Base-by-base conservation (phyloP, 805 yeast genomes). In the Helenozyma baotianmanensis region DNA sequence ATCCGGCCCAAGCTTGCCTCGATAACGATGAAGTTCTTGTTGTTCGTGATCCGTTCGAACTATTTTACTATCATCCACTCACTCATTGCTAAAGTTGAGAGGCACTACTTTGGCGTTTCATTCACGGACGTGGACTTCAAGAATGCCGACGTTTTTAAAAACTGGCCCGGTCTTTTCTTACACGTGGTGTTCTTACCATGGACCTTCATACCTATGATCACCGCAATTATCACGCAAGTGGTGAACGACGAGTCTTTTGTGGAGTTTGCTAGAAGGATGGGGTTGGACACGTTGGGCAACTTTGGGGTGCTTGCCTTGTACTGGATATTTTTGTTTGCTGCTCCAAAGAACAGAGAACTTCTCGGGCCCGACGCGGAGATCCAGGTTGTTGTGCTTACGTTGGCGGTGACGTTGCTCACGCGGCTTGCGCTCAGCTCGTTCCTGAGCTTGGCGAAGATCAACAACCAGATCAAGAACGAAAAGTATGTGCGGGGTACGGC, bases 401-500 rank as follows among this genome's bases (percentile, higher is more conserved):
- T n/a, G n/a, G n/a, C n/a, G 10, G 14, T 25, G 13, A 26, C 38
- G 11, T 16, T 35, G 11, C 9, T 31, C 14, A 21, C 29, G 4
- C 29, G 31, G n/a, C 25, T 17, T 7, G 16, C 24, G 6, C 10
- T 35, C 18, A 29, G 21, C 10, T 32, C 31, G 8, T 30, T 25
- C 23, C 31, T 15, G 15, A 14, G 35, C 18, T 30, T 45, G 29
- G 13, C 17, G 11, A 22, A 34, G 14, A 48, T 70, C 25, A 58
- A 63, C 30, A 67, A 68, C 29, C 65, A 66, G 42, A 77, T 78
- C n/a, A 75, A 72, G 47, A 74, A 74, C 37, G 79, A 76, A 43
- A 65, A 67, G 38, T 78, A 76, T 39, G 76, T 76, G 9, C 65
- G 66, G 32, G 82, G 82, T 1, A 69, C 76, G 45, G 71, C 78